A percentile compares a stretch with the other conserved stretches of the same genome.
Evolutionary conservation across 1,284 basidiomycete species (phyloP).

Genomic region (Peniophora sp.): DNA sequence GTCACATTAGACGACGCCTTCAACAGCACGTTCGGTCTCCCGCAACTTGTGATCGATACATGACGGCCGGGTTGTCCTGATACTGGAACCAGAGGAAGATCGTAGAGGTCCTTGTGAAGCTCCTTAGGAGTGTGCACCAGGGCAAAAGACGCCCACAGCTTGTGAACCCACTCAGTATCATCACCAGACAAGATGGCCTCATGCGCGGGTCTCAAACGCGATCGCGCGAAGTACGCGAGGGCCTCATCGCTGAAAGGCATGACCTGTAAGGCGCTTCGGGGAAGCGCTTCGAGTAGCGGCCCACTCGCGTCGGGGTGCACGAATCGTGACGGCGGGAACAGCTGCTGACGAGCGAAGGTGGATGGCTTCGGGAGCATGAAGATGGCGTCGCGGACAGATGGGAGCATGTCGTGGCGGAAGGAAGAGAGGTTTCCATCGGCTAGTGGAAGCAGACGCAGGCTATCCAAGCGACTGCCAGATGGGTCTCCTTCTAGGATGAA

Average conservation of each 20-base stretch:
- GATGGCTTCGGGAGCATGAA: no score
- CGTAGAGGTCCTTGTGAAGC: background rate
- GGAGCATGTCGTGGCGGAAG: no score
- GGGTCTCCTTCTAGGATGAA: no score
- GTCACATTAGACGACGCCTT: background rate
- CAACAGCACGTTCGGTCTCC: background rate
- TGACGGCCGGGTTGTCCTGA: background rate
- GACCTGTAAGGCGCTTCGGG: no score
- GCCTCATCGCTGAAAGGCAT: no score
- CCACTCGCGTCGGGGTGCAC: conserved; percentile 18
- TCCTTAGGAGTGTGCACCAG: background rate
- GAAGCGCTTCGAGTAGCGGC: no score
- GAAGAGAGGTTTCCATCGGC: no score
- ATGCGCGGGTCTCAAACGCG: conserved; percentile 26
- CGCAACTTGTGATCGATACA: background rate
- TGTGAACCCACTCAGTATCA: background rate
- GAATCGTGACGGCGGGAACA: conserved; percentile 42
- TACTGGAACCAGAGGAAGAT: background rate
- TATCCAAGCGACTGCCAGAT: no score
- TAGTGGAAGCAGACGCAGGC: no score
- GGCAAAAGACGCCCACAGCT: background rate
- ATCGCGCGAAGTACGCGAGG: no score
- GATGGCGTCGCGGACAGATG: no score
- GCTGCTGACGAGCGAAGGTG: no score
- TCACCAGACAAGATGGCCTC: conserved; percentile 30